A percentile compares a stretch with the other conserved stretches of the same genome.
phyloP scores from a whole-genome alignment of 495 filamentous ascomycete genomes.

The Aspergillus funiculosus region DNA sequence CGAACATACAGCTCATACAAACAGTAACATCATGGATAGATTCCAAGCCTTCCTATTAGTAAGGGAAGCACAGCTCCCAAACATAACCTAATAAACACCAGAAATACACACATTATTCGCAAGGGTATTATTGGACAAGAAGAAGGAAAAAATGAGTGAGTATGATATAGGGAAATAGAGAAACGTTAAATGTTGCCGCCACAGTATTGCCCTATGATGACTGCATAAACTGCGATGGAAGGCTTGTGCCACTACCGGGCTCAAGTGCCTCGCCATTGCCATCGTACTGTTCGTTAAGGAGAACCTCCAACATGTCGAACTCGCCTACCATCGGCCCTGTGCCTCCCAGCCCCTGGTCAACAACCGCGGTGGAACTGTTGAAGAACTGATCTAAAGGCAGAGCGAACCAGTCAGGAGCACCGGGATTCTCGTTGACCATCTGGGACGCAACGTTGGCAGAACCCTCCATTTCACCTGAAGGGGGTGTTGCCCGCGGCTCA shows the following conservation, averaged over 20 bases:
- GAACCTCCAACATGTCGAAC: slow-evolving; percentile 45
- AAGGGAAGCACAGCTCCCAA: too few species aligned
- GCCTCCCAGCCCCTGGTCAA: slow-evolving; percentile 46
- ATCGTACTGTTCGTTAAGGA: slow-evolving; percentile 44
- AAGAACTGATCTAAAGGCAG: slow-evolving; percentile 49
- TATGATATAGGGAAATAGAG: neutral
- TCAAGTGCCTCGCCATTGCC: slow-evolving; percentile 29
- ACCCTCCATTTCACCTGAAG: slow-evolving; percentile 28
- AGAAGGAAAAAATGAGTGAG: neutral
- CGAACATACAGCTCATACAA: too few species aligned
- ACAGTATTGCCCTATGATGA: slow-evolving; percentile 4
- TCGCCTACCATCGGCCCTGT: slow-evolving; percentile 46
- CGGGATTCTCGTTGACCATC: slow-evolving; percentile 26
- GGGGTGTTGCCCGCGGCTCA: slow-evolving; percentile 33
- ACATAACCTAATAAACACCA: too few species aligned
- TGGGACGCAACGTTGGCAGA: slow-evolving; percentile 30
- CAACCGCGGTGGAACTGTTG: slow-evolving; percentile 42
- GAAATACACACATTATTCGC: too few species aligned
- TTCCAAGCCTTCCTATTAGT: too few species aligned
- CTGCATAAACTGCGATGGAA: slow-evolving; percentile 19
- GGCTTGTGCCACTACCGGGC: slow-evolving; percentile 1
- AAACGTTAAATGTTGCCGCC: neutral
- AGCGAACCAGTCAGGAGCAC: slow-evolving; percentile 41
- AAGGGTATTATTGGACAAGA: too few species aligned
- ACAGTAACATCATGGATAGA: too few species aligned